Percentiles rank a stretch among this genome's conserved stretches.
Conservation (phyloP, 805 yeast species). For the Candida nemodendra region DNA sequence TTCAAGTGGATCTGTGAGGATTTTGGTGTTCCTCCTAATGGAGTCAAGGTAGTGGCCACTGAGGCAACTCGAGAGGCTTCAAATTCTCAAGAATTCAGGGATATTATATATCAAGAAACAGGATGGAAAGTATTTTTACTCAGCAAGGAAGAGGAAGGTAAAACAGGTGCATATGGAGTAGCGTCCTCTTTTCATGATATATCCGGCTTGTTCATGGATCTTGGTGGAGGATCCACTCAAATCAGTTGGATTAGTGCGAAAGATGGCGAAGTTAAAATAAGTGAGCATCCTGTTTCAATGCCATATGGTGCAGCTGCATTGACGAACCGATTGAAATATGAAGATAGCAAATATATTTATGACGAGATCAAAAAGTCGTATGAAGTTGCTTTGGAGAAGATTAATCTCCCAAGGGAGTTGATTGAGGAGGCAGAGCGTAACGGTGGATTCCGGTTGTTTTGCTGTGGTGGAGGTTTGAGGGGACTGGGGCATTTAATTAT, state of each 20-base stretch:
- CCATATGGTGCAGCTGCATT: slow-evolving; percentile 77
- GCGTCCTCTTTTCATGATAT: slow-evolving; percentile 68
- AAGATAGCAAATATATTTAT: slow-evolving; percentile 47
- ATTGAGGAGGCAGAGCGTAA: slow-evolving; percentile 47
- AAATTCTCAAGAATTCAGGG: slow-evolving; percentile 58
- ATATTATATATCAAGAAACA: slow-evolving; percentile 53
- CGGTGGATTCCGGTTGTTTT: slow-evolving; percentile 63
- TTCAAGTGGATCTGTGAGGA: slow-evolving; percentile 70
- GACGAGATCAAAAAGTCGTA: slow-evolving; percentile 55
- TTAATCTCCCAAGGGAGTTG: slow-evolving; percentile 53
- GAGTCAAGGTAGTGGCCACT: slow-evolving; percentile 69
- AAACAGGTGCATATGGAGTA: slow-evolving; percentile 69
- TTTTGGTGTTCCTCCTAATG: slow-evolving; percentile 62
- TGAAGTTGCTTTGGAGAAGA: slow-evolving; percentile 46
- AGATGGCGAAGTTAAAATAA: slow-evolving; percentile 53
- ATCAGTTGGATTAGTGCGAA: slow-evolving; percentile 64
- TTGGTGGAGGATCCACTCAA: slow-evolving; percentile 72
- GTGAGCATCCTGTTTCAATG: slow-evolving; percentile 57
- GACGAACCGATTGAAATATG: slow-evolving; percentile 51
- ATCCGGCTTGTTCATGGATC: slow-evolving; percentile 67
- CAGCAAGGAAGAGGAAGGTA: slow-evolving; percentile 63
- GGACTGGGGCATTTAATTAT: slow-evolving; percentile 65
- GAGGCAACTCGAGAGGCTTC: slow-evolving; percentile 73
- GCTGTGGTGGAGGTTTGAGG: slow-evolving; percentile 75
- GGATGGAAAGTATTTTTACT: slow-evolving; percentile 66